Evolutionary conservation across 192 early-diverging fungal species (phyloP), one percentile per base, ranked within the genome.

Genomic region (Podila epicladia): DNA sequence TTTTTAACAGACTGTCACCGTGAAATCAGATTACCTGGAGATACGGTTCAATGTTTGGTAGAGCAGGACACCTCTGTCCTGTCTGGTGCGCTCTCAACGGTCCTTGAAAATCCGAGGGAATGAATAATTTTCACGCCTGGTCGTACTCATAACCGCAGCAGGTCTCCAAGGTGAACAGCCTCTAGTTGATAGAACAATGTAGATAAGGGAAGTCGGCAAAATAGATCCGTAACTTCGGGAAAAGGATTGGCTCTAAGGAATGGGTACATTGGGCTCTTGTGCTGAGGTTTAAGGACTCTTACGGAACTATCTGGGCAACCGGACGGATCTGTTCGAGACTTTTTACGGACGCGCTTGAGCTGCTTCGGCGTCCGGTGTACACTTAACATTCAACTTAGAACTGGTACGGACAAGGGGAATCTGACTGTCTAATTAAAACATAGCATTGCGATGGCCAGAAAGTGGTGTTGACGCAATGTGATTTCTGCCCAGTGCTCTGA

Each of bases 391-490:
- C 89, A 87, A 85, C 89, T 92, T 91, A 91, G 91, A 91, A 92
- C 89, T 93, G 91, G 90, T 91, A 91, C 89, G 90, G 89, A 91
- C 90, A 87, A 91, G 87, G 89, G 89, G 87, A 92, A 92, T 91
- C 89, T 91, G 88, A 91, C 88, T 90, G 90, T 93, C 90, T 93
- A 93, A 92, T 92, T 92, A 93, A 93, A 93, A 93, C 88, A 93
- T 93, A 93, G 88, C 91, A 92, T 92, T 92, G 90, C 87, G 89
- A 92, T 89, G 87, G 88, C 88, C 90, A 86, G 84, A 86, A 87
- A 86, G 74, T 86, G 87, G 89, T 92, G 87, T 91, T 92, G 89
- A 90, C 88, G 86, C 90, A 92, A 92, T 91, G 91, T 92, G 90
- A 90, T 91, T 92, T 91, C 91, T 93, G 91, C 90, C 91, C 90